Evolutionary conservation across 768 basidiomycete species (phyloP).

Genomic region (Rhodotorula paludigena): DNA sequence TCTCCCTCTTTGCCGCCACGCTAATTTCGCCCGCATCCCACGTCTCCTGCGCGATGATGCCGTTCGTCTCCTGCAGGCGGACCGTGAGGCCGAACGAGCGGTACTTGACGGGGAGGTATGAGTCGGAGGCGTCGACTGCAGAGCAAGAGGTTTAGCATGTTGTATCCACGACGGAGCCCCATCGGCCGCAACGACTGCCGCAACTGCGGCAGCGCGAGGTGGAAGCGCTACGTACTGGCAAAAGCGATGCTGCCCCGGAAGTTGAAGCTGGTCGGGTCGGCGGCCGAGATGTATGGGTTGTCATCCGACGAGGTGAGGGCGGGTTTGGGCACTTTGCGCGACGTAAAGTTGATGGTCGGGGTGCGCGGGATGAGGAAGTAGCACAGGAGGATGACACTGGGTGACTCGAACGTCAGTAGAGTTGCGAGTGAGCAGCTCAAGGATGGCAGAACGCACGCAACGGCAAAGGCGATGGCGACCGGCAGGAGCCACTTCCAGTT

Average conservation of each 20-base stretch:
- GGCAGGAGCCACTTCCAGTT: conserved; percentile 21
- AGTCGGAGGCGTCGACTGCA: conserved; percentile 23
- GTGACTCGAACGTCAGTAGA: too few species aligned
- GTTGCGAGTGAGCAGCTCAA: neutral
- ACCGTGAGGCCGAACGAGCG: conserved; percentile 24
- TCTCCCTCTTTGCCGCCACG: conserved; percentile 10
- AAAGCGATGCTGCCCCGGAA: conserved; percentile 17
- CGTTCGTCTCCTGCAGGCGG: conserved; percentile 21
- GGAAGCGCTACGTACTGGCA: conserved; percentile 13
- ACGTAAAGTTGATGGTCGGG: conserved; percentile 23
- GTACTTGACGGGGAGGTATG: conserved; percentile 29
- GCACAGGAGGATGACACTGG: conserved; percentile 21
- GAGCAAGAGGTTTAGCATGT: too few species aligned
- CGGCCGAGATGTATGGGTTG: conserved; percentile 14
- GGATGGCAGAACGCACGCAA: conserved; percentile 15
- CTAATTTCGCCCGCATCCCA: conserved; percentile 24
- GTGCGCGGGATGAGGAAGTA: conserved; percentile 30
- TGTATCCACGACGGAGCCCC: too few species aligned
- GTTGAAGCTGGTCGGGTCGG: conserved; percentile 21
- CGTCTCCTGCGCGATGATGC: neutral
- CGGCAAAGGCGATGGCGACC: neutral
- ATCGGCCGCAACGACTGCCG: too few species aligned
- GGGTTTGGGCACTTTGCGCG: conserved; percentile 7
- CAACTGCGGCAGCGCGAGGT: neutral
- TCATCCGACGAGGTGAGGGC: conserved; percentile 16